Conservation (phyloP, 768 basidiomycete species). For the Daedaleopsis nitida region DNA sequence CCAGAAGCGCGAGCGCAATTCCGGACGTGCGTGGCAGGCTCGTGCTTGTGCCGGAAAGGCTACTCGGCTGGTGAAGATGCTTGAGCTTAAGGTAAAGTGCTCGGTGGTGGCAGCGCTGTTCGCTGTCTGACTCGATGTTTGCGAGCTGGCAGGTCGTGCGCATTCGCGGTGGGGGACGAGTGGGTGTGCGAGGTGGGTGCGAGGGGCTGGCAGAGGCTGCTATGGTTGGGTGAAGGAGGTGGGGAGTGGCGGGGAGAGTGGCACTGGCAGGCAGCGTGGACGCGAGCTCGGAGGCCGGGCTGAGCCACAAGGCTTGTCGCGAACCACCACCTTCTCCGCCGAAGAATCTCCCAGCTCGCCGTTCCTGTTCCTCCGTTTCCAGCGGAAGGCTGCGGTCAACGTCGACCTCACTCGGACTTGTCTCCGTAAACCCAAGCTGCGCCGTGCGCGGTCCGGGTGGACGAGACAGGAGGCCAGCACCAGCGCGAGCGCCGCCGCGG, state of each 20-base stretch:
- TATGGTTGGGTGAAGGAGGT: not conserved
- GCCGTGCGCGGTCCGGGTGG: not conserved
- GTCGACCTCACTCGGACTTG: not conserved
- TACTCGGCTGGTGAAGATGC: not conserved
- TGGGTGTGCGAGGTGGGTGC: no score
- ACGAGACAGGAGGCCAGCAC: not conserved
- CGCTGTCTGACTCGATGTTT: not conserved
- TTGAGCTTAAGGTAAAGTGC: not conserved
- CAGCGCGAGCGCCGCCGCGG: not conserved
- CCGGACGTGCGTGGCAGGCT: no score
- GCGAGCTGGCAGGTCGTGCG: no score
- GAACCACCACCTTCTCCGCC: not conserved
- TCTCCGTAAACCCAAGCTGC: not conserved
- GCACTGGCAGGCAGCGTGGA: not conserved
- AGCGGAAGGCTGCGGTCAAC: not conserved
- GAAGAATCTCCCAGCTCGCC: not conserved
- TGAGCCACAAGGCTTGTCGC: not conserved
- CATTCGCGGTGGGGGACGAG: no score
- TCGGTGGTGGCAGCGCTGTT: not conserved
- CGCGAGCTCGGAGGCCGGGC: not conserved
- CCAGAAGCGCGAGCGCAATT: not conserved
- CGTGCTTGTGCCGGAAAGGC: not conserved
- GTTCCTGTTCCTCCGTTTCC: not conserved
- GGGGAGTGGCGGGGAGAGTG: not conserved
- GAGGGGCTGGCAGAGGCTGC: not conserved